Evolutionary conservation across 306 rosid species (phyloP), one percentile per base, ranked within the genome.

Genomic region (Coriaria nepalensis): DNA sequence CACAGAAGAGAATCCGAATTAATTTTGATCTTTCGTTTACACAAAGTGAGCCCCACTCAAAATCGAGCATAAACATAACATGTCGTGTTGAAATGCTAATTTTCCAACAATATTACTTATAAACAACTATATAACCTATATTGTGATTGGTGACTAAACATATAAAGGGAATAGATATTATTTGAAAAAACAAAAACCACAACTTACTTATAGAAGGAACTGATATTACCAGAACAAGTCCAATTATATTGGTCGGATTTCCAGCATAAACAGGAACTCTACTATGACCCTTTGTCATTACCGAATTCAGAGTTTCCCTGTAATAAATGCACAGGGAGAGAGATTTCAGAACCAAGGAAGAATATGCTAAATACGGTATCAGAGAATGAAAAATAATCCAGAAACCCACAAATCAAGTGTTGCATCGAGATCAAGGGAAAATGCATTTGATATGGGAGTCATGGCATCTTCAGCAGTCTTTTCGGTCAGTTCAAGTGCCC

Each of bases 381-480:
- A 48, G 63, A 67, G 55, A 64, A 50, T 13, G 41, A 59, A 36
- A 58, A 58, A 60, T 68, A 65, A 45, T 62, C 47, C 63, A 68
- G 45, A 70, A 78, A 81, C 94, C 75, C 81, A 90, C 95, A 90
- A 79, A 73, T 74, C 72, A 57, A 90, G 85, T 64, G 73, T 78
- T 63, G 85, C 84, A 67, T 90, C 94, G 74, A 90, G 76, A 77
- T 85, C 94, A 56, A 90, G 92, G 76, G 98, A 79, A 79, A 81
- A 90, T 59, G 98, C 94, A 69, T 79, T 81, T 51, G 94, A 66
- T 64, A 90, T 90, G 35, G 76, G 82, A 58, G 98, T 90, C 98
- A 85, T 90, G 71, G 98, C 98, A 90, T 90, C 92, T 69, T 81
- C 84, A 35, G 95, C 98, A 33, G 95, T 81, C 72, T 85, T 90